phyloP scores from a whole-genome alignment of 441 rosid genomes.

The Adansonia rubrostipa region DNA sequence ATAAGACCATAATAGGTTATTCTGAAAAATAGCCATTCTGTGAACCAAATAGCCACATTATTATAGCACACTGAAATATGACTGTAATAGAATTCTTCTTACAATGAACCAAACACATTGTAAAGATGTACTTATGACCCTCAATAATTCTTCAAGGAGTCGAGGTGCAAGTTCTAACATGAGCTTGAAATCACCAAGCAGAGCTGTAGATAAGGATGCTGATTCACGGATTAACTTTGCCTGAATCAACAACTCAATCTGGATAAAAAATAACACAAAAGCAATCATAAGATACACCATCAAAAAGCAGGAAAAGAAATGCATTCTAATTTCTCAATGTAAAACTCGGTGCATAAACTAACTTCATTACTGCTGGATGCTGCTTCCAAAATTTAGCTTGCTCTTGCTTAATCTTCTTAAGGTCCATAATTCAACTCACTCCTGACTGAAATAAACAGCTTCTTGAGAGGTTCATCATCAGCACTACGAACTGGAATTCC shows the following conservation, averaged over 20 bases:
- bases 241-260: constrained; percentile 97
- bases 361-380: constrained; percentile 96
- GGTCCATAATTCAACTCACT: constrained; percentile 93
- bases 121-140: constrained; percentile 47
- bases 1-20: too few relatives aligned
- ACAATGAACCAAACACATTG: background rate
- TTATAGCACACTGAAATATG: too few relatives aligned
- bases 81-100: too few relatives aligned
- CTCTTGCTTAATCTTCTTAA: constrained; percentile 76
- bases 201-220: constrained; percentile 72
- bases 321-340: constrained; percentile 16
- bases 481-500: constrained; percentile 97
- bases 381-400: constrained; percentile 64
- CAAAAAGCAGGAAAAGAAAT: background rate
- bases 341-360: constrained; percentile 34
- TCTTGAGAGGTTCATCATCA: constrained; percentile 93
- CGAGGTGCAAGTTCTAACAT: constrained; percentile 95
- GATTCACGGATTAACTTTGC: constrained; percentile 88
- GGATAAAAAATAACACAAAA: constrained; percentile 32
- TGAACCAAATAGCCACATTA: too few relatives aligned
- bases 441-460: constrained; percentile 93
- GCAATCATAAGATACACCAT: constrained; percentile 22
- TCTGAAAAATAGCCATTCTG: too few relatives aligned
- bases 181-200: constrained; percentile 79
- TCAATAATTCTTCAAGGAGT: constrained; percentile 91